phyloP scores from a whole-genome alignment of 148 eudicot species.

The Silene conica region DNA sequence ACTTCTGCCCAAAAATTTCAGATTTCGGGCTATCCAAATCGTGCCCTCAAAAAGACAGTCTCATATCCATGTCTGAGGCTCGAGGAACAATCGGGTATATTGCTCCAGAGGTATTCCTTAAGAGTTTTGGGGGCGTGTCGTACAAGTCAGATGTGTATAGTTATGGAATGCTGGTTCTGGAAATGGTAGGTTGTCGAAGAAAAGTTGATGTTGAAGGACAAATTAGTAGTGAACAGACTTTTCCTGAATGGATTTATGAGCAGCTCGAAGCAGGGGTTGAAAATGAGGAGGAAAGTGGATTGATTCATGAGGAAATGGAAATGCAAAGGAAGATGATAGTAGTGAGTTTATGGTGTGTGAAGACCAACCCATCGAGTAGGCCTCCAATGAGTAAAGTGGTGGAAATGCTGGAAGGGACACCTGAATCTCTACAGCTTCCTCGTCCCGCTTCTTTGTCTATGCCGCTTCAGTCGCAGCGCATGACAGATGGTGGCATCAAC shows the following conservation, averaged over 20 bases:
- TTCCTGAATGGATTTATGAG: conserved; percentile 35
- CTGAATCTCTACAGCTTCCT: conserved; percentile 18
- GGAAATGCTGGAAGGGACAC: conserved; percentile 41
- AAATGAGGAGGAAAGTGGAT: not conserved
- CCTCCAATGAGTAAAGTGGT: conserved; percentile 38
- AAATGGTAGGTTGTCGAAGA: no score
- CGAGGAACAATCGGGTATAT: no score
- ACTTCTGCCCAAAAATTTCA: no score
- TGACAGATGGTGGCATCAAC: no score
- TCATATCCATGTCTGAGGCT: no score
- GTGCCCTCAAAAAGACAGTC: no score
- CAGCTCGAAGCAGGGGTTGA: conserved; percentile 23
- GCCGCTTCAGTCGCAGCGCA: not conserved
- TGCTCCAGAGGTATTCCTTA: no score
- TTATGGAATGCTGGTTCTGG: no score
- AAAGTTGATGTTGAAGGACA: no score
- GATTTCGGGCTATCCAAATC: no score
- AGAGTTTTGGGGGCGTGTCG: no score
- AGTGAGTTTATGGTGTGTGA: conserved; percentile 27
- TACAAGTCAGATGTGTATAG: no score
- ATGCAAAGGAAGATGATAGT: conserved; percentile 33
- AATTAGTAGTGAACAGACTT: not conserved
- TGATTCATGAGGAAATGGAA: conserved; percentile 23
- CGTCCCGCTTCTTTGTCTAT: conserved; percentile 11
- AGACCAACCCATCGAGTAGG: conserved; percentile 39